phyloP scores from a whole-genome alignment of 306 rosid species.

The Comarum palustre region DNA sequence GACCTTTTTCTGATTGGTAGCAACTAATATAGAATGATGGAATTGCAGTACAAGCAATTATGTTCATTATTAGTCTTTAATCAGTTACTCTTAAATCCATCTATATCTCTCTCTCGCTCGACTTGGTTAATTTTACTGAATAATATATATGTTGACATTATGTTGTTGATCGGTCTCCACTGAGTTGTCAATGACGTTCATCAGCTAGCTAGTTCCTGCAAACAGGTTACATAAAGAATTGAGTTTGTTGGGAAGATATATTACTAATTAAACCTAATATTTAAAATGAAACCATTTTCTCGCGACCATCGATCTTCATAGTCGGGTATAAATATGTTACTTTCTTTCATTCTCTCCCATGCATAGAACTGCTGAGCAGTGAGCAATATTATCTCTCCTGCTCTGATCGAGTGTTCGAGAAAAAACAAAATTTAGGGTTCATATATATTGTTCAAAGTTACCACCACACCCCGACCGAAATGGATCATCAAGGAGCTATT shows the following conservation, averaged over 20 bases:
- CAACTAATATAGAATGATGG: too few species aligned
- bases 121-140: background rate
- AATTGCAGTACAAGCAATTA: too few species aligned
- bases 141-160: background rate
- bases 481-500: constrained; percentile 35
- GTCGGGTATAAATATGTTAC: constrained; percentile 16
- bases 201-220: background rate
- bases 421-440: background rate
- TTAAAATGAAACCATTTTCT: constrained; percentile 6
- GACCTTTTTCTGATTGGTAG: background rate
- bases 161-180: constrained; percentile 4
- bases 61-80: background rate
- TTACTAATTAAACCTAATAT: background rate
- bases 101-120: too few species aligned
- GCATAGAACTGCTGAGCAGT: background rate
- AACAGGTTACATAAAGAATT: background rate
- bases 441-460: background rate
- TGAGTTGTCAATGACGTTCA: constrained; percentile 13
- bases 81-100: background rate
- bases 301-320: background rate
- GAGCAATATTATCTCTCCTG: background rate
- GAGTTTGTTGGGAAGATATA: background rate
- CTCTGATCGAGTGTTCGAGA: background rate
- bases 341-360: constrained; percentile 8
- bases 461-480: background rate